phyloP scores from a whole-genome alignment of 1,284 basidiomycete genomes.

The Naganishia sp. region DNA sequence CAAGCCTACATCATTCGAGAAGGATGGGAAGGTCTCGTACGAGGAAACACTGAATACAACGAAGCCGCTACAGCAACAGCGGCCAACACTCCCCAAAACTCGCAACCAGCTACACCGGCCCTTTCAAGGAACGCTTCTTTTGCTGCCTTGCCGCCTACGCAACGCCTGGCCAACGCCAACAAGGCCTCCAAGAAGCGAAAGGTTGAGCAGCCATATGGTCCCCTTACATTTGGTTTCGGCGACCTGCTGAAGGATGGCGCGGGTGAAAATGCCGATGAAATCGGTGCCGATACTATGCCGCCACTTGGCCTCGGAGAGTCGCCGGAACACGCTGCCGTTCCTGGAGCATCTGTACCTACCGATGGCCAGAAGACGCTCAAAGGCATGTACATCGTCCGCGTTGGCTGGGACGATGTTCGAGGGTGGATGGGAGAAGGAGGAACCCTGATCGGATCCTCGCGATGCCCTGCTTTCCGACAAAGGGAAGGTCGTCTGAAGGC shows the following conservation, averaged over 20 bases:
- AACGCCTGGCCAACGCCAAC: constrained; percentile 25
- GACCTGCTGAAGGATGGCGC: constrained; percentile 86
- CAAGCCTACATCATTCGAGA: constrained; percentile 92
- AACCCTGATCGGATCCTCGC: constrained; percentile 92
- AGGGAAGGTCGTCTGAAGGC: constrained; percentile 81
- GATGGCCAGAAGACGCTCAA: constrained; percentile 69
- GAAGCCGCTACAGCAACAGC: constrained; percentile 42
- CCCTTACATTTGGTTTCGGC: constrained; percentile 85
- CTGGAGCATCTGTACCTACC: constrained; percentile 46
- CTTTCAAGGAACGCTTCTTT: constrained; percentile 37
- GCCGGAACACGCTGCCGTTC: constrained; percentile 45
- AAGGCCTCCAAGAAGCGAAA: constrained; percentile 20
- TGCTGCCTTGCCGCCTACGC: constrained; percentile 43
- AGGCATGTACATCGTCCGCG: constrained; percentile 90
- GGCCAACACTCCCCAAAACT: constrained; percentile 26
- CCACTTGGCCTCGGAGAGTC: neutral
- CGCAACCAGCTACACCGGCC: constrained; percentile 24
- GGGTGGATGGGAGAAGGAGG: constrained; percentile 96
- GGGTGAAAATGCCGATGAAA: constrained; percentile 62
- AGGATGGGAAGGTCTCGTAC: constrained; percentile 89
- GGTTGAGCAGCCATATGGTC: constrained; percentile 34
- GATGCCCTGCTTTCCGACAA: constrained; percentile 84
- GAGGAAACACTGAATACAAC: constrained; percentile 55
- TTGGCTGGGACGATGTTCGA: constrained; percentile 97
- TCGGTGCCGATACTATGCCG: constrained; percentile 2